These are phyloP conservation scores for Plantago major DNA, from an alignment of 257 asterid genomes.

Conservation along the genomic window DNA sequence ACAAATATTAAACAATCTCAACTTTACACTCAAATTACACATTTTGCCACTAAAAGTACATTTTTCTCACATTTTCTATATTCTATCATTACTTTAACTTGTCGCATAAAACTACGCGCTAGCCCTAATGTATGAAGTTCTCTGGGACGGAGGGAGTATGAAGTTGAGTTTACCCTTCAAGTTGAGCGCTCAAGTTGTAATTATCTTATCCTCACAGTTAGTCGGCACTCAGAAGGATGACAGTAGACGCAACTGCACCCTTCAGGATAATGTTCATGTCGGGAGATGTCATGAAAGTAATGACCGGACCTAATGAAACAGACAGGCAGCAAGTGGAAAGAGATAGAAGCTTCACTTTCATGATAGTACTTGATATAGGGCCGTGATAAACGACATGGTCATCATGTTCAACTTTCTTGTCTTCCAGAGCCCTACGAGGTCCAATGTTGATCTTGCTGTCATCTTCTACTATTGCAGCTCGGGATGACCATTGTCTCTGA, in stretches of 20 bases:
- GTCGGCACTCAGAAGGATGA: constrained; percentile 81
- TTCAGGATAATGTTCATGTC: constrained; percentile 71
- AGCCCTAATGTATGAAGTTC: too few relatives aligned
- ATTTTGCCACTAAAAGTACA: too few relatives aligned
- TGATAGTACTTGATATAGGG: constrained; percentile 78
- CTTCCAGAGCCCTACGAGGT: constrained; percentile 46
- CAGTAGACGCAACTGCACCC: constrained; percentile 92
- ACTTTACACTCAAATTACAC: too few relatives aligned
- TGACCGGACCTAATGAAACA: constrained; percentile 81
- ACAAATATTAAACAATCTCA: too few relatives aligned
- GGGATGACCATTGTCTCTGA: constrained; percentile 50
- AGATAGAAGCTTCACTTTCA: constrained; percentile 91
- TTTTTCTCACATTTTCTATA: too few relatives aligned
- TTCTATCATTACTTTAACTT: too few relatives aligned
- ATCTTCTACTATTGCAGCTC: constrained; percentile 39
- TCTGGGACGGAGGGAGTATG: too few relatives aligned
- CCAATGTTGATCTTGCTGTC: constrained; percentile 57
- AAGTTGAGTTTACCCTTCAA: too few relatives aligned
- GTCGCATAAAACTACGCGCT: too few relatives aligned
- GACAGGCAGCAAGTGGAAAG: constrained; percentile 96
- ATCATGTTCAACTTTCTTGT: constrained; percentile 38
- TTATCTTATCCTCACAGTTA: too few relatives aligned
- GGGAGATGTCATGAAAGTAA: constrained; percentile 91
- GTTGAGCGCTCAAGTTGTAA: too few relatives aligned
- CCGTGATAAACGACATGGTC: constrained; percentile 59